Base-by-base conservation (phyloP, 2,329 filamentous ascomycete species). In the Trichoderma lentiforme region DNA sequence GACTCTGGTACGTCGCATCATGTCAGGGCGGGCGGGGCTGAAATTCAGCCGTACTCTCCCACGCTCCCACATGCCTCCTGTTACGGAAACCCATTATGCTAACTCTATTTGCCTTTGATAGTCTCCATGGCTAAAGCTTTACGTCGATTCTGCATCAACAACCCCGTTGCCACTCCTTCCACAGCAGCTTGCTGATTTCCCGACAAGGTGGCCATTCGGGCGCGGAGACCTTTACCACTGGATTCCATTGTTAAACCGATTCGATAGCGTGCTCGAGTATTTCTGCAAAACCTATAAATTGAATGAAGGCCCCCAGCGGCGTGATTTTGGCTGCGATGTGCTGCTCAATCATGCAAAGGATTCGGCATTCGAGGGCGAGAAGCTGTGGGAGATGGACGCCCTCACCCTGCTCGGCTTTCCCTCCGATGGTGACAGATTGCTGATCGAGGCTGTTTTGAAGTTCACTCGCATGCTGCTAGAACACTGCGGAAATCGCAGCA, bases 191-290 rank as follows among this genome's bases (percentile, higher is more conserved):
- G 86, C 87, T 77, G 89, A 88, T 71, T 98, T 98, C 80, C 94
- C 95, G 72, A 91, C 91, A 75, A 87, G 91, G 87, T 99, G 96
- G 96, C 94, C 95, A 2, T 97, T 98, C 79, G 95, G 95, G 51
- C 90, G 95, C 80, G 97, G 96, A 73, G 96, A 99, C 81, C 86
- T 98, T 34, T 98, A 98, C 80, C 95, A 99, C 85, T 99, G 97
- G 97, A 98, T 99, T 76, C 91, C 93, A 32, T 88, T 97, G 28
- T 84, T 99, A 73, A 97, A 99, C 81, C 91, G 94, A 72, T 98
- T 99, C 82, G 96, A 99, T 82, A 89, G 89, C 78, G 90, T 98
- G 74, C 85, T 99, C 53, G 93, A 97, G 77, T 86, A 89, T 51
- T 94, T 97, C 80, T 94, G 91, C 81, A 86, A 89, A 71, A 91